phyloP scores from a whole-genome alignment of 805 yeast genomes.

The Ogataea minuta region DNA sequence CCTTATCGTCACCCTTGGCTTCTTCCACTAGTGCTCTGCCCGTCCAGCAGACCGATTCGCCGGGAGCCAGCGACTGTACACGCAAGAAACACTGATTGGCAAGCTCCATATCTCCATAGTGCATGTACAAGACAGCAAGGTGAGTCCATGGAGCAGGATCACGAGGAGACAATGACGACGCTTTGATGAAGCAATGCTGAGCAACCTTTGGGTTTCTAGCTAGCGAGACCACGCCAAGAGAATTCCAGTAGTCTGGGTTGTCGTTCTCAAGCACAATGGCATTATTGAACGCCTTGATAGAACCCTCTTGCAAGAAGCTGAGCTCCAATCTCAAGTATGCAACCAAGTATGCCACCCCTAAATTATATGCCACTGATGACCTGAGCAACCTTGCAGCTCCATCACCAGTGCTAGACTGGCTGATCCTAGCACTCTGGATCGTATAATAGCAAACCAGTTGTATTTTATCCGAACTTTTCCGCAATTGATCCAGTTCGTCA shows the following conservation, averaged over 20 bases:
- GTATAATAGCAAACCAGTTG: conserved; percentile 30
- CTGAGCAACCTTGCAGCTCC: conserved; percentile 45
- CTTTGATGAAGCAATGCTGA: conserved; percentile 91
- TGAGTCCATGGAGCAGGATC: conserved; percentile 77
- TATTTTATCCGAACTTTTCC: conserved; percentile 30
- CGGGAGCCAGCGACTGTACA: conserved; percentile 82
- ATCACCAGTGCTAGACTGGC: conserved; percentile 38
- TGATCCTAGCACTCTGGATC: conserved; percentile 47
- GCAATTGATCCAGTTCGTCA: conserved; percentile 13
- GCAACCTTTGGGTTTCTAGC: conserved; percentile 65
- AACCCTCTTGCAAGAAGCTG: conserved; percentile 40
- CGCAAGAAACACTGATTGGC: conserved; percentile 71
- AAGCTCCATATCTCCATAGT: conserved; percentile 63
- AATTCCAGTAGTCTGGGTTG: conserved; percentile 75
- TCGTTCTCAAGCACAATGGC: conserved; percentile 71
- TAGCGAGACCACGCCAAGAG: conserved; percentile 74
- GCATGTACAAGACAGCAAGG: conserved; percentile 72
- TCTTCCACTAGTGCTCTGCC: conserved; percentile 72
- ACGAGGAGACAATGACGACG: conserved; percentile 64
- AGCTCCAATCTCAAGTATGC: conserved; percentile 35
- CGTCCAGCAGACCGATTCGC: conserved; percentile 72
- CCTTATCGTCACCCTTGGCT: conserved; percentile 45
- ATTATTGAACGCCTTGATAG: conserved; percentile 58
- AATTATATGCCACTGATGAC: conserved; percentile 59
- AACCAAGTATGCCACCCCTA: conserved; percentile 64